These are phyloP conservation scores for Pleurotus platypus DNA, from an alignment of 768 basidiomycete genomes.

Conservation along the genomic window DNA sequence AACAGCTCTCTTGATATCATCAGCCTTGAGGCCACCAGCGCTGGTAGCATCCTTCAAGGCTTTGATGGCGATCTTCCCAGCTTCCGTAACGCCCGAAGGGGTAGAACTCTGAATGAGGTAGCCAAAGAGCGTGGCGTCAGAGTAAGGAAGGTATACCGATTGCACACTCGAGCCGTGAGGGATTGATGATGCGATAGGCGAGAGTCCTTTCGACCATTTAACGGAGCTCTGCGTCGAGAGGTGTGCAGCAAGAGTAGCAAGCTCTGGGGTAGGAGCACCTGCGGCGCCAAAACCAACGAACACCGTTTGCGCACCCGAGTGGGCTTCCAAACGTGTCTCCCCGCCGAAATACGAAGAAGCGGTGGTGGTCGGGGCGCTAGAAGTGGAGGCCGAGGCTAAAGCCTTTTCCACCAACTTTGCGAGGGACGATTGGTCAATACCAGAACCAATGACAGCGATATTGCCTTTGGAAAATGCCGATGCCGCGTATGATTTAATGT, in stretches of 20 bases:
- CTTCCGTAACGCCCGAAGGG: slow-evolving; percentile 59
- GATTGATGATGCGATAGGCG: slow-evolving; percentile 60
- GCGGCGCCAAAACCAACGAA: slow-evolving; percentile 88
- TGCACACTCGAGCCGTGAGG: slow-evolving; percentile 63
- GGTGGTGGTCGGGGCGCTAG: slow-evolving; percentile 30
- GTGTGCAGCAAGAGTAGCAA: slow-evolving; percentile 77
- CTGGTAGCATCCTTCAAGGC: slow-evolving; percentile 63
- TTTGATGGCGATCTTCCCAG: slow-evolving; percentile 63
- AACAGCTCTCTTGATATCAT: slow-evolving; percentile 77
- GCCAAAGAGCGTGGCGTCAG: slow-evolving; percentile 88
- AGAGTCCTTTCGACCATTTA: slow-evolving; percentile 81
- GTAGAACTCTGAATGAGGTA: slow-evolving; percentile 73
- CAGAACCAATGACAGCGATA: slow-evolving; percentile 84
- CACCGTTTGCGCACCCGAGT: slow-evolving; percentile 65
- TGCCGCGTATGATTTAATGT: slow-evolving; percentile 72
- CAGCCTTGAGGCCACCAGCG: slow-evolving; percentile 54
- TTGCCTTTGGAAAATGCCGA: slow-evolving; percentile 75
- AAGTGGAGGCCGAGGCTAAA: slow-evolving; percentile 43
- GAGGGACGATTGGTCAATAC: slow-evolving; percentile 73
- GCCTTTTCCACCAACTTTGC: slow-evolving; percentile 68
- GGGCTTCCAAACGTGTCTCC: slow-evolving; percentile 70
- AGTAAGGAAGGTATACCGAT: slow-evolving; percentile 82
- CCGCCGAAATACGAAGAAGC: slow-evolving; percentile 70
- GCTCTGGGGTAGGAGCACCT: slow-evolving; percentile 59
- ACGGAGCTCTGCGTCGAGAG: slow-evolving; percentile 76